These are phyloP conservation scores for Pseudonitzschia delicatissima DNA, from an alignment of 108 stramenopile genomes.

Conservation along the genomic window DNA sequence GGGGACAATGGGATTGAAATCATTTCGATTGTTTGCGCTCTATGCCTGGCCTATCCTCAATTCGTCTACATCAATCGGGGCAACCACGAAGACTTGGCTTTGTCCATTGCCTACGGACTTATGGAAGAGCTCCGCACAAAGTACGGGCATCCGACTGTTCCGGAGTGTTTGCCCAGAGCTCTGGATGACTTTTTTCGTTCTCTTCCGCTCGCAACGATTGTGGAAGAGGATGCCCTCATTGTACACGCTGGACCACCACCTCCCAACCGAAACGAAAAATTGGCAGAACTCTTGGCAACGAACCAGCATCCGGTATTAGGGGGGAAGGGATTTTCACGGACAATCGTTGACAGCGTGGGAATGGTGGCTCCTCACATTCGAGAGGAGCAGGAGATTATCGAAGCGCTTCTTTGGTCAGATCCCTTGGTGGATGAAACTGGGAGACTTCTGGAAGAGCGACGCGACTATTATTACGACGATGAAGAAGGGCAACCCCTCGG, in stretches of 20 bases:
- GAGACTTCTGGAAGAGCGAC: background rate
- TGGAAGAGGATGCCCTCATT: constrained; percentile 21
- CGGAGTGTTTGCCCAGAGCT: background rate
- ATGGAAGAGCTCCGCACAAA: constrained; percentile 28
- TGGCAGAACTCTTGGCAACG: background rate
- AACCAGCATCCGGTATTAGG: background rate
- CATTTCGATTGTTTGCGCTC: constrained; percentile 23
- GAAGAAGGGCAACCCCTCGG: background rate
- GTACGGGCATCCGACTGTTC: constrained; percentile 12
- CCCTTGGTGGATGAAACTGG: constrained; percentile 8
- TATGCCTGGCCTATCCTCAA: constrained; percentile 29
- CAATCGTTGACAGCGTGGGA: background rate
- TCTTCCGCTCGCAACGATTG: constrained; percentile 13
- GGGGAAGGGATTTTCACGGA: background rate
- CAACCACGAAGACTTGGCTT: constrained; percentile 43
- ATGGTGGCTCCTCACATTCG: background rate
- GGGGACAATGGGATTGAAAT: constrained; percentile 41
- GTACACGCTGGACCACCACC: constrained; percentile 32
- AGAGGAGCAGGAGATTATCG: constrained; percentile 3
- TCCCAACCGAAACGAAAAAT: background rate
- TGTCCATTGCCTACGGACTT: constrained; percentile 39
- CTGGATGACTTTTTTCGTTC: constrained; percentile 20
- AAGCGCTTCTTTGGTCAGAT: constrained; percentile 25
- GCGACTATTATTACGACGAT: background rate
- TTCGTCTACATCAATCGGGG: constrained; percentile 35